Percentiles rank a stretch among this genome's conserved stretches.
Evolutionary conservation across 345 rosid genomes (phyloP).

Genomic region (Mercurialis annua): DNA sequence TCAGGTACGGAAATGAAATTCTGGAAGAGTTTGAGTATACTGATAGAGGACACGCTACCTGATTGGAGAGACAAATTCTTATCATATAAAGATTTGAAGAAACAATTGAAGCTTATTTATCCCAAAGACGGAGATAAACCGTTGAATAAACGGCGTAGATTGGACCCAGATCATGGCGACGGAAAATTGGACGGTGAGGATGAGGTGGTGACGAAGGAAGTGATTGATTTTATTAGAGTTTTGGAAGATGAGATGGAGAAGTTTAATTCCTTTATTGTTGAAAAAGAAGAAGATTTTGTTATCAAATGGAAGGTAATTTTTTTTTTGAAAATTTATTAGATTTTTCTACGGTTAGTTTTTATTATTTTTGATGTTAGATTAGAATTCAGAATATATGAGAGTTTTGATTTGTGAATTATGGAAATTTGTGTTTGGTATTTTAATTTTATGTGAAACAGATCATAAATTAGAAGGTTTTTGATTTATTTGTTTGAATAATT

Average conservation of each 20-base stretch:
- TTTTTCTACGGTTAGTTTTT: too few species aligned
- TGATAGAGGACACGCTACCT: slow-evolving; percentile 92
- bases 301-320: slow-evolving; percentile 71
- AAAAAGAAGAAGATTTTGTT: slow-evolving; percentile 94
- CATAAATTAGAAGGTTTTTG: too few species aligned
- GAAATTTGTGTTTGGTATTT: too few species aligned
- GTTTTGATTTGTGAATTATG: background rate
- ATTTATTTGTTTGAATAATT: too few species aligned
- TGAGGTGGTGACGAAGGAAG: slow-evolving; percentile 57
- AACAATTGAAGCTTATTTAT: slow-evolving; percentile 68
- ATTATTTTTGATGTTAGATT: slow-evolving; percentile 8
- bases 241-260: slow-evolving; percentile 92
- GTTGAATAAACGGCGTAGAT: slow-evolving; percentile 12
- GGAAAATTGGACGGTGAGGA: slow-evolving; percentile 13
- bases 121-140: slow-evolving; percentile 49
- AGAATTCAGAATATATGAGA: slow-evolving; percentile 4
- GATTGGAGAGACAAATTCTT: slow-evolving; percentile 93
- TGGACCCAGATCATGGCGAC: slow-evolving; percentile 23
- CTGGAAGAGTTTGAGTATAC: slow-evolving; percentile 82
- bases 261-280: slow-evolving; percentile 81
- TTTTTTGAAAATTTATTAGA: background rate
- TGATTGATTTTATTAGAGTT: slow-evolving; percentile 56
- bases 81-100: slow-evolving; percentile 92
- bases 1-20: slow-evolving; percentile 54
- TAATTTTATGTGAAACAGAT: too few species aligned